These are phyloP conservation scores for Filobasidium wieringae DNA, from an alignment of 768 basidiomycete species.

Conservation along the genomic window DNA sequence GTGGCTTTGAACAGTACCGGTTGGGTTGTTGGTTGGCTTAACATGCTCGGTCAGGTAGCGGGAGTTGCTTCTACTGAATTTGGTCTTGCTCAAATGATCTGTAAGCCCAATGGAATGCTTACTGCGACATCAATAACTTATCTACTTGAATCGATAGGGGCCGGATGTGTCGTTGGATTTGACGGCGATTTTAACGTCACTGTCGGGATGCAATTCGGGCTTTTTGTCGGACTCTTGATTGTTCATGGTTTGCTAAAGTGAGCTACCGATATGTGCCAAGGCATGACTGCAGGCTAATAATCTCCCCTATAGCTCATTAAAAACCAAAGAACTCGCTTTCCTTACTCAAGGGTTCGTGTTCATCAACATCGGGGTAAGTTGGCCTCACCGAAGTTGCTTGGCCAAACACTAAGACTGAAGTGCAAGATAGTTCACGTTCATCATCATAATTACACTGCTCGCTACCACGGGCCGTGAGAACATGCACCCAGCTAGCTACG, in stretches of 20 bases:
- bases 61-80: conserved; percentile 79
- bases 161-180: conserved; percentile 32
- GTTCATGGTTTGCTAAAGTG: conserved; percentile 63
- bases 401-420: too few relatives aligned
- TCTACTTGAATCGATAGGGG: neutral
- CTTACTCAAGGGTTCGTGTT: conserved; percentile 60
- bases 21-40: conserved; percentile 40
- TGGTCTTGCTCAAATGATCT: conserved; percentile 39
- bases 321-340: conserved; percentile 61
- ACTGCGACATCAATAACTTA: neutral
- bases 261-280: neutral
- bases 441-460: conserved; percentile 74
- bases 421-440: conserved; percentile 54
- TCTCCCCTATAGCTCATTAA: conserved; percentile 28
- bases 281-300: neutral
- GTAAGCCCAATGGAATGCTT: conserved; percentile 49
- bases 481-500: conserved; percentile 68
- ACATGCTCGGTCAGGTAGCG: conserved; percentile 45
- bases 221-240: conserved; percentile 63
- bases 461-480: conserved; percentile 52
- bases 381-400: neutral
- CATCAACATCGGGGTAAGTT: conserved; percentile 58
- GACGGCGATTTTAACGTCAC: conserved; percentile 54
- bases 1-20: conserved; percentile 23
- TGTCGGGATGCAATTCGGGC: conserved; percentile 60